Evolutionary conservation across 257 asterid genomes (phyloP), one percentile per base, ranked within the genome.

Genomic region (Striga asiatica): DNA sequence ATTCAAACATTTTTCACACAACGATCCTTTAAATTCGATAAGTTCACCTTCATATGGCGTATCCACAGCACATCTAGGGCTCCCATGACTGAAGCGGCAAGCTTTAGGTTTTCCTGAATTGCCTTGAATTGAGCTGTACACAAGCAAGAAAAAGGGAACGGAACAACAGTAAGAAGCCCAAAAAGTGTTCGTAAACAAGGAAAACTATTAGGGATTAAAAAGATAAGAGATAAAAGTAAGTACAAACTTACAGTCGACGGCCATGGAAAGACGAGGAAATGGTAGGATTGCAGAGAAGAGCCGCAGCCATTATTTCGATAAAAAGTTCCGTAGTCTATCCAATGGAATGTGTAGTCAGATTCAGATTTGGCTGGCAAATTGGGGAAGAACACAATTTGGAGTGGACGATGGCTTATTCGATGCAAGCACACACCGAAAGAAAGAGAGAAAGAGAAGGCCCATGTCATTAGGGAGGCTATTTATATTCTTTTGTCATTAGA

Each of bases 31-130:
- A 45, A 27, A 6, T 10, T 3, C 13, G 2, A 31, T 8, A 37
- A 32, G 27, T 23, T 41, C 60, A 74, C 97, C 97, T 72, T 75
- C 97, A 65, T 71, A 77, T 5, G 89, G 69, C 8, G 81, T 58
- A 72, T 88, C 88, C 62, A 74, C 58, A 0, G 86, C 67, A 67
- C 97, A 82, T 61, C 61, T 78, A 29, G 85, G 70, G 54, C 74
- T 48, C 68, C 72, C 56, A 32, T 63, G 53, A 54, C 50, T 20
- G 50, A 58, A 49, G 29, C 66, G 31, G 34, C 46, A 12, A 25
- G 67, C 72, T 23, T 28, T 9, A 31, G 35, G 28, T 64, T 52
- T 76, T 50, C 43, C 61, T 45, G 64, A 62, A 58, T 66, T 67
- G 37, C 76, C 67, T 59, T 60, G 68, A 68, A 61, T 68, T 54